A percentile compares a stretch with the other conserved stretches of the same genome.
Evolutionary conservation across 179 eudicot genomes (phyloP).

Genomic region (Drosera spatulata): DNA sequence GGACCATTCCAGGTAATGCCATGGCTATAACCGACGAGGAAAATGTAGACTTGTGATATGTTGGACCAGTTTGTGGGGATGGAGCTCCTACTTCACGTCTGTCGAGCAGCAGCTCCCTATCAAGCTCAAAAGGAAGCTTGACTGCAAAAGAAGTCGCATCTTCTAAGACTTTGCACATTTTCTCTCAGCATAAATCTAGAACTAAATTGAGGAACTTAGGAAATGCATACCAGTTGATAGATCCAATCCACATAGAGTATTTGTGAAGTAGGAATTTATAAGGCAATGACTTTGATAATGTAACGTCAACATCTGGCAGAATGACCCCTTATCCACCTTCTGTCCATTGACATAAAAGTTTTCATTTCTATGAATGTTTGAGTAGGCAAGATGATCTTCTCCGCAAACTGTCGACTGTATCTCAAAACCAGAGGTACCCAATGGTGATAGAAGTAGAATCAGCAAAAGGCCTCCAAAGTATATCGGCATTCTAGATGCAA

Average conservation of each 20-base stretch:
- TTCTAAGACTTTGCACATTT: neutral
- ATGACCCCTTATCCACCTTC: slow-evolving; percentile 20
- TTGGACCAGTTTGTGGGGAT: slow-evolving; percentile 12
- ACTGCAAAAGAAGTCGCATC: slow-evolving; percentile 14
- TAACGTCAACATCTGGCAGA: slow-evolving; percentile 26
- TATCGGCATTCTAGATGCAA: slow-evolving; percentile 15
- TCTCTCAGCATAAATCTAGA: neutral
- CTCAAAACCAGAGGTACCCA: slow-evolving; percentile 18
- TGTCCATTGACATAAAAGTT: slow-evolving; percentile 33
- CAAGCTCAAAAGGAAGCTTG: slow-evolving; percentile 17
- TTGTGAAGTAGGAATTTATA: neutral
- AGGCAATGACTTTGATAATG: slow-evolving; percentile 21
- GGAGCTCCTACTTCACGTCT: slow-evolving; percentile 19
- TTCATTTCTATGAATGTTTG: slow-evolving; percentile 14
- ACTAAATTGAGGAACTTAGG: neutral
- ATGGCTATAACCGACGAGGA: slow-evolving; percentile 38
- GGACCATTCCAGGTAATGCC: slow-evolving; percentile 52
- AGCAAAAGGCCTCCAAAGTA: slow-evolving; percentile 17
- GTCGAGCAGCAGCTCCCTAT: slow-evolving; percentile 44
- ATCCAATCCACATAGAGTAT: slow-evolving; percentile 18
- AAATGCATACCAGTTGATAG: slow-evolving; percentile 20
- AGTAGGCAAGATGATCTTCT: slow-evolving; percentile 22
- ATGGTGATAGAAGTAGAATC: slow-evolving; percentile 17
- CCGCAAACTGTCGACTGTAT: slow-evolving; percentile 24
- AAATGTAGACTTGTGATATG: slow-evolving; percentile 16